Base-by-base conservation (phyloP, 225 moss, liverwort and hornwort genomes). In the Sphagnum tenellum region DNA sequence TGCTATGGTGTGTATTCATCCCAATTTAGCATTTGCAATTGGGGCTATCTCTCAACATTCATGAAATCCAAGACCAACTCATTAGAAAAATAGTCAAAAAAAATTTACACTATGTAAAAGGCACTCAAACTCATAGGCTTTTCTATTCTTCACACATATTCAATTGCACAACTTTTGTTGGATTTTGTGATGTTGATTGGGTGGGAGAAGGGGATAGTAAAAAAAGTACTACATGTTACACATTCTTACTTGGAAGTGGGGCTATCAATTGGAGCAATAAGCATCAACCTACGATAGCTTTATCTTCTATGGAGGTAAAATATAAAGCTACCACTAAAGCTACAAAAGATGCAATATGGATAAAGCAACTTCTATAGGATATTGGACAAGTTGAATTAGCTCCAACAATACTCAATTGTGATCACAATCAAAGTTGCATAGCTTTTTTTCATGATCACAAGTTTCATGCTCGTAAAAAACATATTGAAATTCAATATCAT, bases 191-290 rank as follows among this genome's bases (percentile, higher is more conserved):
- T 55, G 54, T 11, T 7, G 11, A 55, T 55, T 55, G 44, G 62
- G 45, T 1, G 0, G 5, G 62, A 55, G 62, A 55, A 11, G 11
- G 1, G 54, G 54, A 55, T 11, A 11, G 11, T 55, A 1, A 11
- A 55, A 55, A 55, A 11, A 13, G 4, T 4, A 8, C 12, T 3
- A 45, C n/a, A 4, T 2, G 8, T 5, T 45, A 4, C 14, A 45
- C 1, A 11, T 55, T 55, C 11, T 7, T 7, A 55, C 11, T 55
- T 55, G 8, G 11, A 55, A 11, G 9, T 12, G 4, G 45, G 12
- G 3, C 53, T 10, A 4, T 66, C n/a, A 46, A 51, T 8, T 65
- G 53, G 65, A 52, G 50, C 13, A 65, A 51, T 45, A 66, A 52
- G 51, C n/a, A 45, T 12, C 66, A 53, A 8, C 55, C 53, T 3